Evolutionary conservation across 2,329 filamentous ascomycete genomes (phyloP).

Genomic region (Shiraia bambusicola): DNA sequence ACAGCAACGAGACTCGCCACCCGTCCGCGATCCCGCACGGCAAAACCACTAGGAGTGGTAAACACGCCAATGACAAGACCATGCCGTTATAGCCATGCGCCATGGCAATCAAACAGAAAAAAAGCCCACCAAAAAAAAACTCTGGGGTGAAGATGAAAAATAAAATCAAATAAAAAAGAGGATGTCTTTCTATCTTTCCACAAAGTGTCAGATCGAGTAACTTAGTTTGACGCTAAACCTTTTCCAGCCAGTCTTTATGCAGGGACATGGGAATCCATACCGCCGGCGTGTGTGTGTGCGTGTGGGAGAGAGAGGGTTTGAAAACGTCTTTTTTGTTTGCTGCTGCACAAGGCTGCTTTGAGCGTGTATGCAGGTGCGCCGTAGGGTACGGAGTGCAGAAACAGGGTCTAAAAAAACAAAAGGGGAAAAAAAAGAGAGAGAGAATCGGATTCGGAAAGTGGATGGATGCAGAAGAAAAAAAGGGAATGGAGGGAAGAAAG

Average conservation of each 20-base stretch:
- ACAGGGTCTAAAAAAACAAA: too few relatives aligned
- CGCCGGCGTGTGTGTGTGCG: background rate
- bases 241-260: constrained; percentile 21
- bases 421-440: too few relatives aligned
- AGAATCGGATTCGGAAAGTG: too few relatives aligned
- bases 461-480: too few relatives aligned
- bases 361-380: too few relatives aligned
- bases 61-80: constrained; percentile 6
- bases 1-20: constrained; percentile 19
- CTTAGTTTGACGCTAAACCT: constrained; percentile 22
- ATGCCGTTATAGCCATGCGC: constrained; percentile 12
- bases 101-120: constrained; percentile 12
- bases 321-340: background rate
- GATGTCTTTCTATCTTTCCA: constrained; percentile 3
- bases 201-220: constrained; percentile 8
- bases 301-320: too few relatives aligned
- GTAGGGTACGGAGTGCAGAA: too few relatives aligned
- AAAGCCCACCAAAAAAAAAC: too few relatives aligned
- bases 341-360: too few relatives aligned
- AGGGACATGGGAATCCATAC: constrained; percentile 5
- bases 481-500: too few relatives aligned
- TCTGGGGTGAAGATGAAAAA: too few relatives aligned
- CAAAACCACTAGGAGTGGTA: constrained; percentile 6
- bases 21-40: constrained; percentile 6
- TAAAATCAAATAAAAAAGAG: constrained; percentile 6